Evolutionary conservation across 192 early-diverging fungal species (phyloP).

Genomic region (Irineochytrium annulatum): DNA sequence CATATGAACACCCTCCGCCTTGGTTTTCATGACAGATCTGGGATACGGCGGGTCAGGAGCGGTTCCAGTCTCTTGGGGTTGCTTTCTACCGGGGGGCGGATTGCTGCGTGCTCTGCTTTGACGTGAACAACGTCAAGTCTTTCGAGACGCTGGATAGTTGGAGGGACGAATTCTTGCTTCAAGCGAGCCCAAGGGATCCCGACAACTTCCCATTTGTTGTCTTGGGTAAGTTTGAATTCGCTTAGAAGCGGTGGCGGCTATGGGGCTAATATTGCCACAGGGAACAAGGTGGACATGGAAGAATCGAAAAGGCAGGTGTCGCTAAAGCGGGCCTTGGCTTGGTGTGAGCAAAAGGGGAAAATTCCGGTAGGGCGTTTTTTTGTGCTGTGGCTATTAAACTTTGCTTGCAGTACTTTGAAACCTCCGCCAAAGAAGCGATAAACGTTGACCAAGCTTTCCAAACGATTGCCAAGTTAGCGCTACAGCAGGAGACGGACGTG

Average conservation of each 20-base stretch:
- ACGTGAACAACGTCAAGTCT: slow-evolving; percentile 90
- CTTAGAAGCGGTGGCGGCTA: background rate
- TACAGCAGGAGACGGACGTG: slow-evolving; percentile 89
- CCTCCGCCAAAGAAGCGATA: slow-evolving; percentile 95
- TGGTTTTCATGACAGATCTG: slow-evolving; percentile 67
- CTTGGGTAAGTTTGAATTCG: slow-evolving; percentile 48
- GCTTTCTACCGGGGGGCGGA: slow-evolving; percentile 96
- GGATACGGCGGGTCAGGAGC: slow-evolving; percentile 99
- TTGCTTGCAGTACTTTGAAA: slow-evolving; percentile 86
- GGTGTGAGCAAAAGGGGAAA: slow-evolving; percentile 93
- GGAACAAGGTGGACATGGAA: slow-evolving; percentile 99
- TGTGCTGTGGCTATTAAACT: slow-evolving; percentile 13
- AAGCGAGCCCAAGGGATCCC: slow-evolving; percentile 87
- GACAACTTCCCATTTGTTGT: slow-evolving; percentile 99
- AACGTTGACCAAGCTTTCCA: slow-evolving; percentile 98
- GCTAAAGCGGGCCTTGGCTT: slow-evolving; percentile 90
- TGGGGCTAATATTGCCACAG: background rate
- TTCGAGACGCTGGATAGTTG: slow-evolving; percentile 97
- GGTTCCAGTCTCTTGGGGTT: slow-evolving; percentile 96
- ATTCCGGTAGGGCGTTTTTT: slow-evolving; percentile 57
- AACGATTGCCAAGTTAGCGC: slow-evolving; percentile 89
- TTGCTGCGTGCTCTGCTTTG: slow-evolving; percentile 96
- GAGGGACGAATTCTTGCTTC: slow-evolving; percentile 98
- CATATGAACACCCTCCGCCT: background rate
- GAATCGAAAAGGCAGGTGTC: slow-evolving; percentile 90